Percentiles rank a stretch among this genome's conserved stretches.
These are phyloP conservation scores for Entonaema liquescens DNA, from an alignment of 495 filamentous ascomycete genomes.

Conservation along the genomic window DNA sequence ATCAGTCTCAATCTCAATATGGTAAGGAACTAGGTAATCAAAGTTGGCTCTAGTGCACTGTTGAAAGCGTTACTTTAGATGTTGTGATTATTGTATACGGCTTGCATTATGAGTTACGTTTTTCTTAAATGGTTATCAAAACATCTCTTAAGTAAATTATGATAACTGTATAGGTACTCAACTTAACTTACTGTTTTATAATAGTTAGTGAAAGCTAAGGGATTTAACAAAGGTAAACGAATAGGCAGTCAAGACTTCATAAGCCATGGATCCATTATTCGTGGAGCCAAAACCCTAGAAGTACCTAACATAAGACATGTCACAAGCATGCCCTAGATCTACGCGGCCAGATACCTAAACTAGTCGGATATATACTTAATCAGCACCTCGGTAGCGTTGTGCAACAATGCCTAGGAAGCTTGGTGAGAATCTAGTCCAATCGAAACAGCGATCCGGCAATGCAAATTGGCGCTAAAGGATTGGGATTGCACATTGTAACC, in stretches of 20 bases:
- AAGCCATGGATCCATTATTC: too few relatives aligned
- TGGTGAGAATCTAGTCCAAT: slow-evolving; percentile 31
- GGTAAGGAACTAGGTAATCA: slow-evolving; percentile 1
- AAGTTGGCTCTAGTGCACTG: not conserved
- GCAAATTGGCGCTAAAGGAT: slow-evolving; percentile 28
- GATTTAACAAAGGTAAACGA: not conserved
- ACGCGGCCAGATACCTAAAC: slow-evolving; percentile 10
- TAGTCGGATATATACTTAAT: slow-evolving; percentile 9
- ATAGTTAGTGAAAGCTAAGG: not conserved
- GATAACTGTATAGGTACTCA: too few relatives aligned
- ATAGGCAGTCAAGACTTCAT: not conserved
- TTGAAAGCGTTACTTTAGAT: too few relatives aligned
- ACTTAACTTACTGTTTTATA: too few relatives aligned
- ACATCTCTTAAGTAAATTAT: too few relatives aligned
- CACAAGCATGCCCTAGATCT: slow-evolving; percentile 19
- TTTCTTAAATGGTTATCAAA: too few relatives aligned
- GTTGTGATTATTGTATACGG: too few relatives aligned
- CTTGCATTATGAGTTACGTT: too few relatives aligned
- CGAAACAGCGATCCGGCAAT: slow-evolving; percentile 27
- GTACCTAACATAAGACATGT: not conserved
- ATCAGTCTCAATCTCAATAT: not conserved
- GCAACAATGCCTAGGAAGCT: slow-evolving; percentile 34
- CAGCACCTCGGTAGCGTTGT: slow-evolving; percentile 31
- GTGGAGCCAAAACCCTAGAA: not conserved
- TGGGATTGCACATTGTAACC: slow-evolving; percentile 26